Percentiles rank a stretch among this genome's conserved stretches.
These are phyloP conservation scores for Cercospora nicotianae DNA, from an alignment of 2,329 filamentous ascomycete species.

Conservation along the genomic window DNA sequence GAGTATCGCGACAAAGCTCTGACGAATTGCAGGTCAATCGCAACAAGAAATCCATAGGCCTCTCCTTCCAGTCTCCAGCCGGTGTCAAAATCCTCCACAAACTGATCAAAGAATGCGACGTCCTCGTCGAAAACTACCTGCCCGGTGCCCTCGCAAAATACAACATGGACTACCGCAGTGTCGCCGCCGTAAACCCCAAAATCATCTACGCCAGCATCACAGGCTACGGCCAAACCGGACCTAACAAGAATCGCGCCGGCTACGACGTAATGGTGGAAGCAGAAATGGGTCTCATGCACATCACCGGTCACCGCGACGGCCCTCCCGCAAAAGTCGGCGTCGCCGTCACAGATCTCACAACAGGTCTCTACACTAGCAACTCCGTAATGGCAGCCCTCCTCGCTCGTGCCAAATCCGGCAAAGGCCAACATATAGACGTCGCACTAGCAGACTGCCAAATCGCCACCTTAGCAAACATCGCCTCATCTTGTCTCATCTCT, in stretches of 20 bases:
- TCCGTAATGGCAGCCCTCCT: constrained; percentile 91
- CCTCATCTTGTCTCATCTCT: constrained; percentile 85
- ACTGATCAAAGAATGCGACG: constrained; percentile 80
- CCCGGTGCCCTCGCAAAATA: constrained; percentile 90
- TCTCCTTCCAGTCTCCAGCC: constrained; percentile 83
- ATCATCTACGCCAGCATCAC: constrained; percentile 96
- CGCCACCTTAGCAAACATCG: constrained; percentile 91
- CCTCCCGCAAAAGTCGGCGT: constrained; percentile 96
- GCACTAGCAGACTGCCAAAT: constrained; percentile 92
- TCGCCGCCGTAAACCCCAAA: constrained; percentile 77
- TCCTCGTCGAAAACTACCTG: constrained; percentile 95
- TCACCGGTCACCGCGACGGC: constrained; percentile 83
- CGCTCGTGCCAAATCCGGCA: constrained; percentile 69
- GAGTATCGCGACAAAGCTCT: neutral
- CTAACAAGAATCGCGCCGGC: constrained; percentile 80
- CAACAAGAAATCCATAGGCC: constrained; percentile 90
- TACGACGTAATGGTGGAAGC: constrained; percentile 99
- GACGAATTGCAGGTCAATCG: constrained; percentile 73
- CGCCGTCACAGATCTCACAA: constrained; percentile 93
- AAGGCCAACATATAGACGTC: constrained; percentile 89
- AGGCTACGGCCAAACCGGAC: constrained; percentile 93
- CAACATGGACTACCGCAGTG: constrained; percentile 78
- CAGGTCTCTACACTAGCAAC: constrained; percentile 91
- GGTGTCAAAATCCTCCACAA: constrained; percentile 86
- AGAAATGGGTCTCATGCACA: constrained; percentile 98